These are phyloP conservation scores for Penicillium pulvis DNA, from an alignment of 495 filamentous ascomycete species.

Conservation along the genomic window DNA sequence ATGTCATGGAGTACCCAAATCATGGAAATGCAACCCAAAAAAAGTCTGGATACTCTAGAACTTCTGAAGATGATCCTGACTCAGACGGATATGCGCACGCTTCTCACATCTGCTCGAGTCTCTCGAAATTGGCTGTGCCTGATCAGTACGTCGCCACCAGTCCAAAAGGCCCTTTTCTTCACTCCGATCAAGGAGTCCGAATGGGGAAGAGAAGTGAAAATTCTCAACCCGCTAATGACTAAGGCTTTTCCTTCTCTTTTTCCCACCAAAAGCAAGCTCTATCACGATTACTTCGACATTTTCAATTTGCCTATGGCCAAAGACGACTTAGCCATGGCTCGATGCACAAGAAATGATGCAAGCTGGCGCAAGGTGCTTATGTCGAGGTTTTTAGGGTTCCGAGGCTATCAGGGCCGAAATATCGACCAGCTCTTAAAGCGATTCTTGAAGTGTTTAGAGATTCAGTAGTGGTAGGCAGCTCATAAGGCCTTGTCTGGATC, in stretches of 20 bases:
- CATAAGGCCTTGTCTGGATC: too few species aligned
- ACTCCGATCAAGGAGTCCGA: conserved; percentile 5
- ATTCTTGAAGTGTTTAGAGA: too few species aligned
- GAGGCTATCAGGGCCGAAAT: too few species aligned
- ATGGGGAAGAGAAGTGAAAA: background rate
- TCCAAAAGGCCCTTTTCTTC: conserved; percentile 23
- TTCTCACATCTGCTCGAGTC: conserved; percentile 19
- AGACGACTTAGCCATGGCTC: conserved; percentile 2
- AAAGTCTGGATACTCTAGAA: background rate
- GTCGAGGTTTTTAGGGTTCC: too few species aligned
- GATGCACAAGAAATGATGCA: conserved; percentile 10
- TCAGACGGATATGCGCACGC: conserved; percentile 11
- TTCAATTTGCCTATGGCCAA: background rate
- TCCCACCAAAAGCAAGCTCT: background rate
- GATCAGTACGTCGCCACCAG: conserved; percentile 10
- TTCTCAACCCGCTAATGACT: conserved; percentile 15
- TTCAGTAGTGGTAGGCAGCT: too few species aligned
- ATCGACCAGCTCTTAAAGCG: too few species aligned
- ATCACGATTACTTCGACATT: too few species aligned
- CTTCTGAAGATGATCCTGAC: conserved; percentile 20
- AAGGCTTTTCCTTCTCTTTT: background rate
- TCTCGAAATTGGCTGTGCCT: conserved; percentile 17
- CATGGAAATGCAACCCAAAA: too few species aligned
- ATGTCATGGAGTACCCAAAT: too few species aligned
- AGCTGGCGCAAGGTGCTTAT: conserved; percentile 26